Percentiles rank a stretch among this genome's conserved stretches.
These are phyloP conservation scores for Hypoxylon lienhwacheense DNA, from an alignment of 495 filamentous ascomycete genomes.

Conservation along the genomic window DNA sequence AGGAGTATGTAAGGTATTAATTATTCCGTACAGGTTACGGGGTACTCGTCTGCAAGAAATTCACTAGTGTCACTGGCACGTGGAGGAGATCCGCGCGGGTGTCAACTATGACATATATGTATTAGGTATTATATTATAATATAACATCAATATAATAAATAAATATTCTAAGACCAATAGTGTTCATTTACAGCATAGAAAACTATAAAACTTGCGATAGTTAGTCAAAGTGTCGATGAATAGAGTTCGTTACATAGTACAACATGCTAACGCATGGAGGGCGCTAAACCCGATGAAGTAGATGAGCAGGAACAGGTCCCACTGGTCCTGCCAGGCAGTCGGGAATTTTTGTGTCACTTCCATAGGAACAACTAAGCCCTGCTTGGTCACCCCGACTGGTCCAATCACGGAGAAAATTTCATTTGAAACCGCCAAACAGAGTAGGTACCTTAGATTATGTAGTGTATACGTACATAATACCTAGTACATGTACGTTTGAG, in stretches of 20 bases:
- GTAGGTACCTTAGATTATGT: no score
- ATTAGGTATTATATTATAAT: no score
- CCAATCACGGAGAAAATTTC: slow-evolving; percentile 30
- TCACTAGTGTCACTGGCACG: slow-evolving; percentile 17
- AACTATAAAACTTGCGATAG: no score
- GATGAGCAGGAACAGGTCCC: background rate
- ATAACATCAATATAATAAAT: no score
- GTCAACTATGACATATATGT: no score
- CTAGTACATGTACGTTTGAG: background rate
- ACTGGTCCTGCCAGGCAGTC: slow-evolving; percentile 18
- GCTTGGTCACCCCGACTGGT: slow-evolving; percentile 12
- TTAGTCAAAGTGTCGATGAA: no score
- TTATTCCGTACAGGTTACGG: no score
- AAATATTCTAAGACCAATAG: no score
- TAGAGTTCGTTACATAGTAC: no score
- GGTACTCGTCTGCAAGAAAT: slow-evolving; percentile 12
- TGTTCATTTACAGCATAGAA: no score
- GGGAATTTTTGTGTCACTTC: slow-evolving; percentile 35
- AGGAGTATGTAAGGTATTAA: no score
- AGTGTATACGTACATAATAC: background rate
- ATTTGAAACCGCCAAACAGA: slow-evolving; percentile 31
- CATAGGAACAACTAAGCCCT: slow-evolving; percentile 9
- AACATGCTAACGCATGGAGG: background rate
- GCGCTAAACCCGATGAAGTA: slow-evolving; percentile 8
- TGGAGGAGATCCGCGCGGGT: slow-evolving; percentile 20